phyloP scores from a whole-genome alignment of 306 rosid genomes.

The Canavalia gladiata region DNA sequence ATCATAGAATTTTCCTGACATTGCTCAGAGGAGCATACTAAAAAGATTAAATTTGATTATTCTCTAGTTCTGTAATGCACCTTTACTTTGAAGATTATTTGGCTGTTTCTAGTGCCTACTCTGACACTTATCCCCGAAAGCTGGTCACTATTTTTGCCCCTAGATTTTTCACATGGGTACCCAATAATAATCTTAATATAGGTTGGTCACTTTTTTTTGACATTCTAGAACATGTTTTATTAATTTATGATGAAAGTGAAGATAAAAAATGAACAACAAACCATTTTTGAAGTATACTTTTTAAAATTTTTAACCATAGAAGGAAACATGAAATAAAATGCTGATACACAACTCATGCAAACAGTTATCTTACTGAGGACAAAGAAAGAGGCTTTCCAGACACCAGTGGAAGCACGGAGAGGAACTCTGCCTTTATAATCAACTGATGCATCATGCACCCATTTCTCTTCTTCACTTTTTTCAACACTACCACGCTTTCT shows the following conservation, averaged over 20 bases:
- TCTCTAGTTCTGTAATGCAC: background rate
- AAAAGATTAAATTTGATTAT: background rate
- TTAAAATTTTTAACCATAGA: background rate
- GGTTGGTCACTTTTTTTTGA: background rate
- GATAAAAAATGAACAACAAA: background rate
- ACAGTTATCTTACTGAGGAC: conserved; percentile 57
- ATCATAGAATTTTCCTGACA: background rate
- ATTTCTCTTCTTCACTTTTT: conserved; percentile 53
- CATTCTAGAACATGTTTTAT: background rate
- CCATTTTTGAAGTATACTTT: background rate
- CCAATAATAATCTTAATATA: background rate
- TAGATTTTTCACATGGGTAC: background rate
- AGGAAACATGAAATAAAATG: background rate
- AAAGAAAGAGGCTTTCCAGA: conserved; percentile 70
- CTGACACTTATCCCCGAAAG: background rate
- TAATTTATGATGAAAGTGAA: background rate
- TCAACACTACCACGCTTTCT: conserved; percentile 26
- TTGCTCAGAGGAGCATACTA: background rate
- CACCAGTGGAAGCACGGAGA: conserved; percentile 71
- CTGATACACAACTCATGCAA: background rate
- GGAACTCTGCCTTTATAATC: conserved; percentile 66
- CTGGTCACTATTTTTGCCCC: background rate
- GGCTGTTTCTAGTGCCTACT: too few species aligned
- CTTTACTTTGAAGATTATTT: background rate
- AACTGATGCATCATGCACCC: conserved; percentile 65